phyloP scores from a whole-genome alignment of 768 basidiomycete species.

The Mrakia blollopis region DNA sequence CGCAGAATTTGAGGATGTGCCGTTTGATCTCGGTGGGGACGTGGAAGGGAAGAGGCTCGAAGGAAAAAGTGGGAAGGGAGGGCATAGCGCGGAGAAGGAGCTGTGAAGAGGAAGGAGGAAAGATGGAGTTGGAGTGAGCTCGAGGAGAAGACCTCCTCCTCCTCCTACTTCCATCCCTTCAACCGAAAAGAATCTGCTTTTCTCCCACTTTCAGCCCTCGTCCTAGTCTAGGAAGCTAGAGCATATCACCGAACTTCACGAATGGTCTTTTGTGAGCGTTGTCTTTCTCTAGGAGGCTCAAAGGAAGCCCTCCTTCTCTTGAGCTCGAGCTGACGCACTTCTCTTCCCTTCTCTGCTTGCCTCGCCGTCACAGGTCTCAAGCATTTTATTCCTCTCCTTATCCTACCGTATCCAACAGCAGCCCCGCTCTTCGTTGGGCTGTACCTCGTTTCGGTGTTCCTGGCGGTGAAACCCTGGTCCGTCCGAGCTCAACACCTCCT shows the following conservation, averaged over 20 bases:
- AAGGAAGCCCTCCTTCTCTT: not conserved
- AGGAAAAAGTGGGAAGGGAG: not conserved
- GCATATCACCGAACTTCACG: no score
- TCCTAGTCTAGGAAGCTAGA: no score
- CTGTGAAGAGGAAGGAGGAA: not conserved
- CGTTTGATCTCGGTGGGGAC: not conserved
- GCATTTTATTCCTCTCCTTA: slow-evolving; percentile 19
- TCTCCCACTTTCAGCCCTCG: not conserved
- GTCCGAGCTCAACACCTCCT: not conserved
- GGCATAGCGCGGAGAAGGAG: not conserved
- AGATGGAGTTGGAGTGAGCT: not conserved
- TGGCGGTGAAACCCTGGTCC: slow-evolving; percentile 16
- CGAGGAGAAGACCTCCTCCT: not conserved
- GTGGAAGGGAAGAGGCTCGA: not conserved
- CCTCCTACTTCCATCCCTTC: no score
- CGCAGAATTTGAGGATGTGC: not conserved
- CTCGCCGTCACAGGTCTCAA: slow-evolving; percentile 4
- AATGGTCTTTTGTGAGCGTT: not conserved
- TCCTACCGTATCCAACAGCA: slow-evolving; percentile 20
- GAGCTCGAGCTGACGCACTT: slow-evolving; percentile 8
- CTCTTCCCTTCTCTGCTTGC: not conserved
- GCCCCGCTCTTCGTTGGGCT: slow-evolving; percentile 16
- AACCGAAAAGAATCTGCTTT: not conserved
- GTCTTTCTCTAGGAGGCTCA: not conserved
- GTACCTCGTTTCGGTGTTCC: slow-evolving; percentile 19